These are phyloP conservation scores for Pterulicium gracile DNA, from an alignment of 1,284 basidiomycete genomes.

Conservation along the genomic window DNA sequence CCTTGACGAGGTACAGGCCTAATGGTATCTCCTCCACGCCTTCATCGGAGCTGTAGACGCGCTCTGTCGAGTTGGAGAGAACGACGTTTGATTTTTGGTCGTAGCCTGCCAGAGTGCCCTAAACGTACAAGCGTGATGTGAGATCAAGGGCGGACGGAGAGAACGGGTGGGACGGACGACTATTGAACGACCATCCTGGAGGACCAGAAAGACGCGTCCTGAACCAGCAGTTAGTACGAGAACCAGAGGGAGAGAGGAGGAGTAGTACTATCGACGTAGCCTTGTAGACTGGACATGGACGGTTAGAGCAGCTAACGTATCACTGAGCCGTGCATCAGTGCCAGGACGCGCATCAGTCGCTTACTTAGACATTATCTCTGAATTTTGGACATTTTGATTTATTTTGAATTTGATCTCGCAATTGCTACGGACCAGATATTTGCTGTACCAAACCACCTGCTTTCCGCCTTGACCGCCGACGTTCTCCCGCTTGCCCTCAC, in stretches of 20 bases:
- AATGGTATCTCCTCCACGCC: slow-evolving; percentile 92
- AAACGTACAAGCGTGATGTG: slow-evolving; percentile 9
- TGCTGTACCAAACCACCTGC: no score
- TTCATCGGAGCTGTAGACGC: slow-evolving; percentile 83
- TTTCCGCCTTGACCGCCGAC: not conserved
- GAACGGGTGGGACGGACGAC: slow-evolving; percentile 39
- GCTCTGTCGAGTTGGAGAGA: slow-evolving; percentile 82
- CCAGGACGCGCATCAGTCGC: no score
- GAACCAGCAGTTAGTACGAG: slow-evolving; percentile 9
- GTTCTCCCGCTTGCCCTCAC: not conserved
- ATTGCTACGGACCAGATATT: no score
- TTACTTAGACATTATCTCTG: no score
- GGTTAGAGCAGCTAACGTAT: no score
- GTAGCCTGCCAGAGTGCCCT: slow-evolving; percentile 85
- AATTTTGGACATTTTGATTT: no score
- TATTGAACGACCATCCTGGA: slow-evolving; percentile 87
- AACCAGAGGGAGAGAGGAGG: not conserved
- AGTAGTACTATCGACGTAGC: slow-evolving; percentile 71
- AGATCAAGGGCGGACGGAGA: slow-evolving; percentile 5
- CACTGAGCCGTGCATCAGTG: no score
- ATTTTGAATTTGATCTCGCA: no score
- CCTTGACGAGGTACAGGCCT: slow-evolving; percentile 95
- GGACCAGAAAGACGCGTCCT: slow-evolving; percentile 79
- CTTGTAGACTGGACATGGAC: slow-evolving; percentile 71
- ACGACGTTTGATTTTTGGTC: slow-evolving; percentile 93